Percentiles rank a stretch among this genome's conserved stretches.
Conservation (phyloP, 75 land plant species). For the Selaginella moellendorffii region DNA sequence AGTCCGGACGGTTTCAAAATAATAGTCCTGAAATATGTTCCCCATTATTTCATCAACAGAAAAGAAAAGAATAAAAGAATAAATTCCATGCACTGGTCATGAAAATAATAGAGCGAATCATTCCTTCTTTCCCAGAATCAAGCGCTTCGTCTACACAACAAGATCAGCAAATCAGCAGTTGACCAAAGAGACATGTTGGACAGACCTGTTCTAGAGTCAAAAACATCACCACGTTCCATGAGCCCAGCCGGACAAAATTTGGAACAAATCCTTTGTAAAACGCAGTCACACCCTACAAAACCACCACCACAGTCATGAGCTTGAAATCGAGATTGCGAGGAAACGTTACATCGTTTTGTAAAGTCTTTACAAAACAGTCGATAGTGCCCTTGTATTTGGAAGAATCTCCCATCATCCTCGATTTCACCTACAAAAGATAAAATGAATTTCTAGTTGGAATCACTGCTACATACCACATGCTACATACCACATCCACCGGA, state of each 20-base stretch:
- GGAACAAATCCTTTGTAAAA: constrained; percentile 96
- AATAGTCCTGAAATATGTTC: no score
- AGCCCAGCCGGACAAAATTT: constrained; percentile 92
- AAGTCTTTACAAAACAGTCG: constrained; percentile 90
- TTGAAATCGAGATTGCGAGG: no score
- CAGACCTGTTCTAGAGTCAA: constrained; percentile 96
- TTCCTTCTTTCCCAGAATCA: background rate
- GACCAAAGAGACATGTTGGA: no score
- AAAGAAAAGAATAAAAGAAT: no score
- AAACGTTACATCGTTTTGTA: constrained; percentile 85
- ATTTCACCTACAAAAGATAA: constrained; percentile 58
- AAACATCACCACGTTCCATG: constrained; percentile 99
- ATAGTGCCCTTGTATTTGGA: constrained; percentile 66
- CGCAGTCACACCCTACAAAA: constrained; percentile 72
- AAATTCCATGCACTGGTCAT: no score
- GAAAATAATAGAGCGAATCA: background rate
- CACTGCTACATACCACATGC: background rate
- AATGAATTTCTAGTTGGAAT: background rate
- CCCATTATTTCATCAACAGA: background rate
- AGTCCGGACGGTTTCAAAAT: no score
- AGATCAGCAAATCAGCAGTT: no score
- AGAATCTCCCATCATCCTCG: constrained; percentile 82
- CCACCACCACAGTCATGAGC: background rate
- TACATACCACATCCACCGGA: constrained; percentile 92
- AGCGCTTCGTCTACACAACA: background rate